Evolutionary conservation across 345 rosid species (phyloP), one percentile per base, ranked within the genome.

Genomic region (Citropsis articulata): DNA sequence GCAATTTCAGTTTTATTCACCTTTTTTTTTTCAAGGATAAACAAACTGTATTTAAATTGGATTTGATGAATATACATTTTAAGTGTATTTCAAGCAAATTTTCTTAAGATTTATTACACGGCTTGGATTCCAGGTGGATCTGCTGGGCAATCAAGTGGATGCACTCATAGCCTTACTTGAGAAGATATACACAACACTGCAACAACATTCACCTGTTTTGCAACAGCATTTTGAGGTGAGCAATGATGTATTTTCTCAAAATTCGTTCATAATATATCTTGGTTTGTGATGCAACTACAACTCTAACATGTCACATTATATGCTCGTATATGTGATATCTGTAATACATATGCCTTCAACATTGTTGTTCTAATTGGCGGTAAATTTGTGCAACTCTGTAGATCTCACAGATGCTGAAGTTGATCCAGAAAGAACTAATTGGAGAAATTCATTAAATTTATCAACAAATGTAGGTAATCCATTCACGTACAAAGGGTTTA

Each of bases 91-190:
- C 4, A 10, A 4, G 6, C 3, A 69, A 45, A 9, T 19, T 66
- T 18, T 6, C 45, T 10, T 14, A 55, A 42, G 9, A 27, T 64
- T 38, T 45, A 53, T 72, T 5, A 40, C 35, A 21, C 55, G 55
- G 72, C 0, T 55, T 75, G 66, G 72, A 27, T 30, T 35, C 7
- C 65, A 93, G 98, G 98, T 95, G 76, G 97, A 95, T 84, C 86
- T 93, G 65, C 88, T 95, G 38, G 98, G 91, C 0, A 91, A 95
- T 84, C 97, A 90, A 86, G 98, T 93, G 21, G 97, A 93, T 31
- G 75, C 25, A 6, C 92, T 88, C 22, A 70, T 80, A 72, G 73
- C 69, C 72, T 69, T 89, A 35, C 92, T 95, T 21, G 81, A 90
- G 82, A 88, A 81, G 86, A 83, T 86, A 76, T 87, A 89, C 80